Base-by-base conservation (phyloP, 139 green algal genomes). In the Chlorella vulgaris region DNA sequence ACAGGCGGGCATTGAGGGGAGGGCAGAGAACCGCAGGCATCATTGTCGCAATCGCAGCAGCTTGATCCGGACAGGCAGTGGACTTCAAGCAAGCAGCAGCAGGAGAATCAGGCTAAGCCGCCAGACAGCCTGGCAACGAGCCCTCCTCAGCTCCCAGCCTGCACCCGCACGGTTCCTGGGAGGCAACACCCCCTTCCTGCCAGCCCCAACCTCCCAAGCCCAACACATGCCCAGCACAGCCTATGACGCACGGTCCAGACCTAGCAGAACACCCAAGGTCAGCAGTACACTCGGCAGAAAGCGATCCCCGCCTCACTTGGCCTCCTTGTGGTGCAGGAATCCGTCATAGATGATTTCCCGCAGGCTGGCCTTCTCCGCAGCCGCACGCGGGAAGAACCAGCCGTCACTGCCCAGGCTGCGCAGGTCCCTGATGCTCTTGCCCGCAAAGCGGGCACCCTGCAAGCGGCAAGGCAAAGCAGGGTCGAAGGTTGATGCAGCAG, bases 331-430 rank as follows among this genome's bases (percentile, higher is more conserved):
- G 71, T 89, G 82, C 47, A 94, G 84, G 65, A 94, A 86, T 1
- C 87, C 89, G 60, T 95, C 88, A 36, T 92, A 73, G n/a, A 95
- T 83, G 31, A 94, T 85, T 55, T 95, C 91, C 43, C 86, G 81
- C 38, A 95, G 83, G 19, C 83, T 86, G 8, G 84, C 73, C 13
- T 69, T 68, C 76, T 90, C 65, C 18, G 78, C 75, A 18, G 69
- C 80, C 35, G 82, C 74, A 35, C 85, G 60, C 31, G 80, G 76
- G 66, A 92, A 88, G 76, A 95, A 95, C 78, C 91, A 90, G 21
- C 91, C 91, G 71, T 95, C 91, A 40, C 86, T 87, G 63, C 91
- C 87, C 22, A 91, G 83, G 42, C 77, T 75, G 38, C 78, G 80
- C 29, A 94, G 74, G 61, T 92, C 84, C 42, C 87, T 88, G 43